Percentiles rank a stretch among this genome's conserved stretches.
phyloP scores from a whole-genome alignment of 331 rosid species.

The Phaseolus coccineus region DNA sequence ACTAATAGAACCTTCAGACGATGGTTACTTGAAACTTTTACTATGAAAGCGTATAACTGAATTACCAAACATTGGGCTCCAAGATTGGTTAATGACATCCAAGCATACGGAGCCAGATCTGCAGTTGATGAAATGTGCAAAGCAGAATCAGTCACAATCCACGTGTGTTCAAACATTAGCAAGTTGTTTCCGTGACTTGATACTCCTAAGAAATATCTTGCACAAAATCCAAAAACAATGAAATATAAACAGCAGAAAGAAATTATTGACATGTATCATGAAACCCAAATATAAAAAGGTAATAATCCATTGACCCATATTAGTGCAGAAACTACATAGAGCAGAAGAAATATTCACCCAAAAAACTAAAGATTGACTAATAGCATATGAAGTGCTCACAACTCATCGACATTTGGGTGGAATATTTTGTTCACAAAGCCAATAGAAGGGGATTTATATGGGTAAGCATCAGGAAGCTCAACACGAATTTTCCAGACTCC shows the following conservation, averaged over 20 bases:
- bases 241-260: constrained; percentile 13
- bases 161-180: constrained; percentile 28
- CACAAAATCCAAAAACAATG: constrained; percentile 20
- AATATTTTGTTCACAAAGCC: constrained; percentile 87
- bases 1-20: neutral
- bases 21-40: constrained; percentile 34
- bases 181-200: constrained; percentile 32
- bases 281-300: constrained; percentile 6
- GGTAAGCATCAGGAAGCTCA: constrained; percentile 91
- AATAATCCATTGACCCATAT: neutral
- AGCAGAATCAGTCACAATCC: constrained; percentile 47
- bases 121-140: constrained; percentile 50
- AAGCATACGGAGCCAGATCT: constrained; percentile 95
- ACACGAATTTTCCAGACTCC: constrained; percentile 95
- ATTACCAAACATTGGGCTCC: constrained; percentile 98
- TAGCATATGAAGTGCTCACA: constrained; percentile 62
- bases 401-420: constrained; percentile 94
- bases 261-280: neutral
- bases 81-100: constrained; percentile 94
- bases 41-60: constrained; percentile 38
- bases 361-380: constrained; percentile 13
- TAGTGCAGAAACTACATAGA: constrained; percentile 21
- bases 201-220: constrained; percentile 20
- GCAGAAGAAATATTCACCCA: neutral
- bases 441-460: constrained; percentile 87